Conservation (phyloP, 495 filamentous ascomycete species). For the Jackrogersella multiformis region DNA sequence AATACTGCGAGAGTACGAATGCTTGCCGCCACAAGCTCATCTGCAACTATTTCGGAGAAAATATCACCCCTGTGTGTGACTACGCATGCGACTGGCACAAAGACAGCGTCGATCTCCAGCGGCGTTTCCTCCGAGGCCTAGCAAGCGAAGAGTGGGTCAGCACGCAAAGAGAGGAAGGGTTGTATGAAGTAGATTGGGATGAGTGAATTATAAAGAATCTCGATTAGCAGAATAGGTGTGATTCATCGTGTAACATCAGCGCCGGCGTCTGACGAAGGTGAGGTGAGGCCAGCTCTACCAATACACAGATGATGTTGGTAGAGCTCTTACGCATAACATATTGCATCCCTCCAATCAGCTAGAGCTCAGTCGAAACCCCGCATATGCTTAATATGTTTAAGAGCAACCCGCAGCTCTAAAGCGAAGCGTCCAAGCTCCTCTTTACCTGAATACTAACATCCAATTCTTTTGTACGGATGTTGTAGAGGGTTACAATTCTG, state of each 20-base stretch:
- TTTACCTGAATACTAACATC: constrained; percentile 19
- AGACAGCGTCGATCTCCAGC: constrained; percentile 68
- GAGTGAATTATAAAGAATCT: constrained; percentile 38
- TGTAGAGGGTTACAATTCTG: constrained; percentile 23
- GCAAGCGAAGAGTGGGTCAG: constrained; percentile 77
- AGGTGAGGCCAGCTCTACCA: no score
- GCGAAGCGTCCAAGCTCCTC: constrained; percentile 26
- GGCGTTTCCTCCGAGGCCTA: constrained; percentile 68
- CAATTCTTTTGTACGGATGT: constrained; percentile 13
- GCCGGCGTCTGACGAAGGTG: constrained; percentile 8
- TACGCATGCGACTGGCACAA: constrained; percentile 94
- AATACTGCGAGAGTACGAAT: constrained; percentile 81
- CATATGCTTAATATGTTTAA: constrained; percentile 34
- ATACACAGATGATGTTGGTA: constrained; percentile 17
- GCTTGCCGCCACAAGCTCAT: constrained; percentile 81
- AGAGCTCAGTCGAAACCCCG: constrained; percentile 25
- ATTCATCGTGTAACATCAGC: constrained; percentile 23
- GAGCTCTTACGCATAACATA: constrained; percentile 36
- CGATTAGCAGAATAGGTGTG: constrained; percentile 11
- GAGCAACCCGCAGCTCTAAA: constrained; percentile 31
- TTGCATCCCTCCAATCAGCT: constrained; percentile 41
- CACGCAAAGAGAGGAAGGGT: constrained; percentile 71
- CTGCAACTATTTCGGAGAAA: constrained; percentile 83
- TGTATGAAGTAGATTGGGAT: constrained; percentile 58
- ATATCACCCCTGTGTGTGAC: constrained; percentile 69